A percentile compares a stretch with the other conserved stretches of the same genome.
Conservation (phyloP, 805 yeast species). For the Ogataea corticis region DNA sequence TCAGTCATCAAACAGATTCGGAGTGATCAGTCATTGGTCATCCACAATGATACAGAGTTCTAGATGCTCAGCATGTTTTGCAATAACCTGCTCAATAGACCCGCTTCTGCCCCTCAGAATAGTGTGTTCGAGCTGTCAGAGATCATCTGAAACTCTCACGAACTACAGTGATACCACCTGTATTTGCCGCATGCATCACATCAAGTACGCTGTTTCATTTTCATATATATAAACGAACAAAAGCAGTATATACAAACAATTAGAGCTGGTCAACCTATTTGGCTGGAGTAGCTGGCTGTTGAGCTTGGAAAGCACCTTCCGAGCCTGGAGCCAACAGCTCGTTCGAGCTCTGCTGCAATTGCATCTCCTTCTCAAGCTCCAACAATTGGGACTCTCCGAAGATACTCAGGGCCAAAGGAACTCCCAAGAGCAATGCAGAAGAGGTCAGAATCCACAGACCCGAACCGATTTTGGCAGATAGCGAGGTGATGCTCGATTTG, state of each 20-base stretch:
- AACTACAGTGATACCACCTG: too few species aligned
- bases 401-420: constrained; percentile 87
- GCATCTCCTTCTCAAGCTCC: constrained; percentile 92
- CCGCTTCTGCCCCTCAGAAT: too few species aligned
- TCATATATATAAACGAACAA: constrained; percentile 12
- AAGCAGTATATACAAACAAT: constrained; percentile 2
- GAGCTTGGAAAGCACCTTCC: constrained; percentile 40
- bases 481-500: constrained; percentile 43
- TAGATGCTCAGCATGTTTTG: too few species aligned
- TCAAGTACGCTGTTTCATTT: background rate
- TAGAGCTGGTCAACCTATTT: constrained; percentile 3
- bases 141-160: too few species aligned
- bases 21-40: background rate
- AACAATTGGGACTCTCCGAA: constrained; percentile 90
- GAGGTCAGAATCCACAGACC: constrained; percentile 86
- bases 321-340: constrained; percentile 73
- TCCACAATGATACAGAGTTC: too few species aligned
- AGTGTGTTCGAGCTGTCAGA: too few species aligned
- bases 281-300: constrained; percentile 19
- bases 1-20: too few species aligned
- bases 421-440: constrained; percentile 82
- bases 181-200: background rate
- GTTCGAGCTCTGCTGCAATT: constrained; percentile 68
- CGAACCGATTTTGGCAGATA: constrained; percentile 65
- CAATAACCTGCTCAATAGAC: too few species aligned